These are phyloP conservation scores for Zizania latifolia DNA, from an alignment of 176 grass and related monocot species.

Conservation along the genomic window DNA sequence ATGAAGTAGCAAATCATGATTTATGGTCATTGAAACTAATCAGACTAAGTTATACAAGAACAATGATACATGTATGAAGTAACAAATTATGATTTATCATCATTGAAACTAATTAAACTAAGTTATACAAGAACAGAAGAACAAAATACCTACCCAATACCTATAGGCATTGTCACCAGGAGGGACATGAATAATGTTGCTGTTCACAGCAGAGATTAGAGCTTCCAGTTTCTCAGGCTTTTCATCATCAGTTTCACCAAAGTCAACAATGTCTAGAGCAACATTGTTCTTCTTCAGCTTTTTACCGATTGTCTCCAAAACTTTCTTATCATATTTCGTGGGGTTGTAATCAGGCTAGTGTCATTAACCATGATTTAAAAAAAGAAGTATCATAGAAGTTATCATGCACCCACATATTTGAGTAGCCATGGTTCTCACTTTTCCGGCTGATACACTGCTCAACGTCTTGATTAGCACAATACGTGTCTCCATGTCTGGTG, in stretches of 20 bases:
- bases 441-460: slow-evolving; percentile 89
- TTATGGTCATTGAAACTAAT: neutral
- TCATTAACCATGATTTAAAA: neutral
- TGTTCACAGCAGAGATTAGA: slow-evolving; percentile 65
- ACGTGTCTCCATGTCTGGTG: slow-evolving; percentile 78
- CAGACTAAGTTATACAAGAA: neutral
- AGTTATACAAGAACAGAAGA: neutral
- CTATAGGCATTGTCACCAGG: slow-evolving; percentile 54
- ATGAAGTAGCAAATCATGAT: neutral
- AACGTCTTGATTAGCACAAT: slow-evolving; percentile 89
- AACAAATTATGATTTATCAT: neutral
- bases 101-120: neutral
- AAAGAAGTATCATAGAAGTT: neutral
- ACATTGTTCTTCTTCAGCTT: slow-evolving; percentile 98
- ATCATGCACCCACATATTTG: slow-evolving; percentile 10
- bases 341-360: slow-evolving; percentile 29
- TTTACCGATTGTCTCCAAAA: slow-evolving; percentile 84
- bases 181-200: slow-evolving; percentile 90
- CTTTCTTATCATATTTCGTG: slow-evolving; percentile 70
- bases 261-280: slow-evolving; percentile 94
- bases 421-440: slow-evolving; percentile 41
- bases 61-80: neutral
- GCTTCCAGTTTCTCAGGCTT: slow-evolving; percentile 93
- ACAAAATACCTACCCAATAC: slow-evolving; percentile 48
- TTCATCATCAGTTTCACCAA: slow-evolving; percentile 81